A percentile compares a stretch with the other conserved stretches of the same genome.
Conservation (phyloP, 192 early-diverging fungal species). For the Gryganskiella cystojenkinii region DNA sequence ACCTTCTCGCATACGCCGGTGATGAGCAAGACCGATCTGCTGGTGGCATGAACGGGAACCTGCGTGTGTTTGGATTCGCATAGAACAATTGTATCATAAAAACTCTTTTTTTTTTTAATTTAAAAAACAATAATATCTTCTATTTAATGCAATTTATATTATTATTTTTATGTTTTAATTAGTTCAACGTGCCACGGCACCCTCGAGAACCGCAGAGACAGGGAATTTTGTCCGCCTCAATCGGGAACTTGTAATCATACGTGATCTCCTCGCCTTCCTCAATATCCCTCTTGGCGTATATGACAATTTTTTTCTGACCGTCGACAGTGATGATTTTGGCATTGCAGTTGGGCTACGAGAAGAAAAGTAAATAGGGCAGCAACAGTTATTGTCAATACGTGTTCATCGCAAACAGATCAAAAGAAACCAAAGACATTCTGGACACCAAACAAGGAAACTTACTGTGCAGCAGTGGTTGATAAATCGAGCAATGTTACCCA, state of each 20-base stretch:
- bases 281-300: conserved; percentile 96
- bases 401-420: not conserved
- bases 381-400: not conserved
- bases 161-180: no score
- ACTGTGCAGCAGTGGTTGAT: conserved; percentile 98
- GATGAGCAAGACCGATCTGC: conserved; percentile 63
- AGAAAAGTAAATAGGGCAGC: conserved; percentile 5
- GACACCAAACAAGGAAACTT: conserved; percentile 30
- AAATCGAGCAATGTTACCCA: conserved; percentile 97
- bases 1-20: conserved; percentile 82
- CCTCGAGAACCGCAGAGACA: conserved; percentile 91
- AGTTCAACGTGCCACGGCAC: conserved; percentile 87
- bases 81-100: conserved; percentile 2
- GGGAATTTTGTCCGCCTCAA: conserved; percentile 97
- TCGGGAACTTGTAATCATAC: conserved; percentile 98
- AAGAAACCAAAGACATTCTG: not conserved
- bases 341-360: conserved; percentile 92
- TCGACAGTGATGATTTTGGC: conserved; percentile 95
- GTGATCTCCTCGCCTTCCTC: conserved; percentile 97
- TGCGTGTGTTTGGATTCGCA: conserved; percentile 58
- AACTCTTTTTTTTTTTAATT: no score
- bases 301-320: conserved; percentile 95
- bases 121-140: no score
- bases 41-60: conserved; percentile 52
- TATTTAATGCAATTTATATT: no score